Percentiles rank a stretch among this genome's conserved stretches.
phyloP scores from a whole-genome alignment of 1,284 basidiomycete species.

The Fomitiporia mediterranea region DNA sequence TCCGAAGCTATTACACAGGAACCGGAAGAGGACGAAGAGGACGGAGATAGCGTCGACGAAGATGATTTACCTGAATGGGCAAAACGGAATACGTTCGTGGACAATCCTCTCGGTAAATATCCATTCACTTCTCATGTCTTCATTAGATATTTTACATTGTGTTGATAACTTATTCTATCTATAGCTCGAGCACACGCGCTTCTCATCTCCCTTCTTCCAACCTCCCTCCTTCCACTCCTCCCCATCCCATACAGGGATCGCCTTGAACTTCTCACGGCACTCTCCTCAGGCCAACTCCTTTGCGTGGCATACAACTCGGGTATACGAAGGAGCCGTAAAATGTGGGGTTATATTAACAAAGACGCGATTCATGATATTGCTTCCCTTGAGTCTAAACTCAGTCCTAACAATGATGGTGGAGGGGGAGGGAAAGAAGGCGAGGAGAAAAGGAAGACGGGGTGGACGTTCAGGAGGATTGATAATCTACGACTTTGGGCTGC shows the following conservation, averaged over 20 bases:
- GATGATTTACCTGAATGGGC: conserved; percentile 75
- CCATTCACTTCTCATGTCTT: conserved; percentile 14
- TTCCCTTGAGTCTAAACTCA: conserved; percentile 46
- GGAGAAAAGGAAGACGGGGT: conserved; percentile 44
- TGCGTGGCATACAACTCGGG: conserved; percentile 78
- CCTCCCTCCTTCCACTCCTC: conserved; percentile 41
- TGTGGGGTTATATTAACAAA: conserved; percentile 82
- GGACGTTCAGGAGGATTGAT: conserved; percentile 81
- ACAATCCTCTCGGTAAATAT: conserved; percentile 54
- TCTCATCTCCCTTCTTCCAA: conserved; percentile 42
- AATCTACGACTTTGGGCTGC: conserved; percentile 80
- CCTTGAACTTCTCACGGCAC: conserved; percentile 44
- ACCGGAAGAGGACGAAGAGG: conserved; percentile 37
- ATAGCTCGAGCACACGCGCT: conserved; percentile 60
- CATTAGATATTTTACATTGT: not conserved
- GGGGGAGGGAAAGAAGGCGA: conserved; percentile 31
- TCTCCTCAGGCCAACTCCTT: conserved; percentile 76
- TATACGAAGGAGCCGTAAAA: conserved; percentile 72
- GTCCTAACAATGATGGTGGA: conserved; percentile 30
- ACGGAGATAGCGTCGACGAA: too few species aligned
- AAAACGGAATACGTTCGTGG: conserved; percentile 45
- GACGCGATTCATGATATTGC: conserved; percentile 77
- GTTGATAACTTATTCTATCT: not conserved
- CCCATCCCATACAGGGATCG: conserved; percentile 34
- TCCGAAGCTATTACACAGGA: conserved; percentile 34